Evolutionary conservation across 1,284 basidiomycete species (phyloP).

Genomic region (Pyrrhoderma lamaoense): DNA sequence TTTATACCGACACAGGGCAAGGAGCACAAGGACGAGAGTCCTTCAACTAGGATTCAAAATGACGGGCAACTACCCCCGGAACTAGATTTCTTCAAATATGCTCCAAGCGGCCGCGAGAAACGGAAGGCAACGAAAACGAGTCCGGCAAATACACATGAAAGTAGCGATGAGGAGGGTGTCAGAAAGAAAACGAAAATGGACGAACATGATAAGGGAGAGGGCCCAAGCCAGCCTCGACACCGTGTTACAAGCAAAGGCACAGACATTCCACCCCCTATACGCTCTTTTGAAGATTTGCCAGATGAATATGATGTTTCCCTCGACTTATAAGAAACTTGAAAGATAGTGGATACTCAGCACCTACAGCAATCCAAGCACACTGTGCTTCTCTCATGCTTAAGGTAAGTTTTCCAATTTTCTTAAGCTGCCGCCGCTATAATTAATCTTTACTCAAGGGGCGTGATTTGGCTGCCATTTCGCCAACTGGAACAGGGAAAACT

Average conservation of each 20-base stretch:
- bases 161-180: conserved; percentile 27
- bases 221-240: conserved; percentile 37
- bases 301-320: conserved; percentile 50
- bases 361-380: conserved; percentile 70
- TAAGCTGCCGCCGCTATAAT: conserved; percentile 15
- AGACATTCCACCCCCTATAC: conserved; percentile 49
- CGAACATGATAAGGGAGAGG: conserved; percentile 23
- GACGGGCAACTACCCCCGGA: conserved; percentile 59
- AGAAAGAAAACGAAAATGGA: conserved; percentile 26
- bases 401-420: conserved; percentile 37
- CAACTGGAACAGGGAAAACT: conserved; percentile 93
- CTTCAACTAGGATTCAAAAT: not conserved
- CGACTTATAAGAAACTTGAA: conserved; percentile 56
- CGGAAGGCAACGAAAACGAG: conserved; percentile 28
- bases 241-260: conserved; percentile 64
- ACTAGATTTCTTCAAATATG: conserved; percentile 87
- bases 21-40: not conserved
- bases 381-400: conserved; percentile 69
- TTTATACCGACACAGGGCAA: conserved; percentile 16
- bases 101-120: conserved; percentile 46
- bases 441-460: conserved; percentile 28
- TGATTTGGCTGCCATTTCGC: conserved; percentile 87
- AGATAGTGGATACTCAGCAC: conserved; percentile 50
- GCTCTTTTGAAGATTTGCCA: conserved; percentile 52
- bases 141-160: conserved; percentile 23